phyloP scores from a whole-genome alignment of 1,284 basidiomycete genomes.

The Cryptococcus depauperatus region DNA sequence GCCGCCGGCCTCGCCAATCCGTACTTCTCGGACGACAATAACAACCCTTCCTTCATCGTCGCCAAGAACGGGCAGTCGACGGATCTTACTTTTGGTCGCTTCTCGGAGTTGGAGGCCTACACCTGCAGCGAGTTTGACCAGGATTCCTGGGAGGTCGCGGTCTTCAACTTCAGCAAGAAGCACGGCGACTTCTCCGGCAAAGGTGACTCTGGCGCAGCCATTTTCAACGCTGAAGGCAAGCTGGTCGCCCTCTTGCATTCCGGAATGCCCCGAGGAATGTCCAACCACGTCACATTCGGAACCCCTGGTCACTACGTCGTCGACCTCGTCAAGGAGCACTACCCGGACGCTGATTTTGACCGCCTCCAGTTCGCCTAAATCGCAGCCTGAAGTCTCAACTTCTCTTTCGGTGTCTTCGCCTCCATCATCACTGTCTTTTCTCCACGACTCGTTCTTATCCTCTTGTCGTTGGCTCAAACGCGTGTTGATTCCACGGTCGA shows the following conservation, averaged over 20 bases:
- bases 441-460: too few species aligned
- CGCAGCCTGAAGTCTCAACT: too few species aligned
- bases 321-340: neutral
- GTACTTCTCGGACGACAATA: neutral
- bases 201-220: neutral
- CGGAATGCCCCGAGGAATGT: neutral
- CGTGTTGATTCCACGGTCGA: too few species aligned
- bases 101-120: neutral
- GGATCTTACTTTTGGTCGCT: neutral
- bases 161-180: neutral
- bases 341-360: neutral
- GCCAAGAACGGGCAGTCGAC: neutral
- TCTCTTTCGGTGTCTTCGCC: too few species aligned
- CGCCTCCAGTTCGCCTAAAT: neutral
- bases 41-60: neutral
- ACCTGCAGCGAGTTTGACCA: neutral
- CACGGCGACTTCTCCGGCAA: neutral
- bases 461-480: too few species aligned
- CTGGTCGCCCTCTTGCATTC: neutral
- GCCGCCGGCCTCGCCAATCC: too few species aligned
- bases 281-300: neutral
- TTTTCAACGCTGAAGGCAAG: neutral
- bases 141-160: neutral
- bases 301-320: neutral
- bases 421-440: too few species aligned